phyloP scores from a whole-genome alignment of 257 asterid species.

The Penstemon barbatus region DNA sequence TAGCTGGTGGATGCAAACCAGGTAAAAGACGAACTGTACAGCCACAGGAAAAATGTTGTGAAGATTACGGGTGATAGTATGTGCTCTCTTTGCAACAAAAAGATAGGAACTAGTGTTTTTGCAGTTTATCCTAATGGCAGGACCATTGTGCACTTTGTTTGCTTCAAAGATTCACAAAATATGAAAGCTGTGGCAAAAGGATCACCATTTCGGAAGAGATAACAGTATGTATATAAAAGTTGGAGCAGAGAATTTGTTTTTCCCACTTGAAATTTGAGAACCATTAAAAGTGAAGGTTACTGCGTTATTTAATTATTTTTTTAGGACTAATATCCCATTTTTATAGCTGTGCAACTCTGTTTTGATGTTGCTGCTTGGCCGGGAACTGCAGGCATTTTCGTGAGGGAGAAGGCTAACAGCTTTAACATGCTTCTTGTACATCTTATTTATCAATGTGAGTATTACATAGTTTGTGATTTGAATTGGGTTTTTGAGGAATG shows the following conservation, averaged over 20 bases:
- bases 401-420: background rate
- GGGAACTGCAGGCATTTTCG: slow-evolving; percentile 15
- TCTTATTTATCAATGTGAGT: slow-evolving; percentile 3
- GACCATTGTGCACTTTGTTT: slow-evolving; percentile 84
- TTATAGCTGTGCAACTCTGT: background rate
- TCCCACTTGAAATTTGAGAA: slow-evolving; percentile 7
- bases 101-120: slow-evolving; percentile 85
- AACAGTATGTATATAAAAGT: slow-evolving; percentile 22
- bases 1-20: slow-evolving; percentile 32
- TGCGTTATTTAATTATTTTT: background rate
- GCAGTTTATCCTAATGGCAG: slow-evolving; percentile 86
- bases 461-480: background rate
- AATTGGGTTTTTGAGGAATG: too few relatives aligned
- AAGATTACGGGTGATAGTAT: slow-evolving; percentile 70
- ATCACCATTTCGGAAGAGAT: slow-evolving; percentile 48
- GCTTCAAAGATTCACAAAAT: slow-evolving; percentile 85
- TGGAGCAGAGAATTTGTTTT: background rate
- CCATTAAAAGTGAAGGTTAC: slow-evolving; percentile 8
- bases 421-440: background rate
- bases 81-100: slow-evolving; percentile 89
- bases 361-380: slow-evolving; percentile 9
- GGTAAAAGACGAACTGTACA: slow-evolving; percentile 77
- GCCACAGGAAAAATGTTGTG: slow-evolving; percentile 57
- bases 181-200: slow-evolving; percentile 75
- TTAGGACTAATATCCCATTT: background rate